These are phyloP conservation scores for Yamadazyma siamensis DNA, from an alignment of 1,139 yeast species.

Conservation along the genomic window DNA sequence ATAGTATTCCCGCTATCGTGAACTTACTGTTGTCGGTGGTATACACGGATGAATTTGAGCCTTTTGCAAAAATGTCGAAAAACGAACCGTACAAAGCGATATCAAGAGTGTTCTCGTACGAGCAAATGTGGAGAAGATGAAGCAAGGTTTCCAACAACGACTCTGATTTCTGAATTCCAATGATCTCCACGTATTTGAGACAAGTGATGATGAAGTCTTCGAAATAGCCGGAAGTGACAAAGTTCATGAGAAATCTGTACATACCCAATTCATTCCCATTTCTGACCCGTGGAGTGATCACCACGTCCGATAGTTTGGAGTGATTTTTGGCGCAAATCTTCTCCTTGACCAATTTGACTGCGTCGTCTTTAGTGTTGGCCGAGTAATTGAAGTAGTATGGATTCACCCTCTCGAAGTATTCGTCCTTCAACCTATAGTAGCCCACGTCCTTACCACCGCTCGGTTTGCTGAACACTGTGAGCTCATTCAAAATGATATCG, in stretches of 20 bases:
- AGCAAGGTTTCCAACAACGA: slow-evolving; percentile 54
- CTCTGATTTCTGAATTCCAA: slow-evolving; percentile 46
- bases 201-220: slow-evolving; percentile 50
- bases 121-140: slow-evolving; percentile 65
- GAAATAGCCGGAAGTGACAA: slow-evolving; percentile 52
- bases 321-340: slow-evolving; percentile 25
- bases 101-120: slow-evolving; percentile 31
- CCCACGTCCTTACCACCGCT: slow-evolving; percentile 65
- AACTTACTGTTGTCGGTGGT: slow-evolving; percentile 12
- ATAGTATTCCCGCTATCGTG: slow-evolving; percentile 46
- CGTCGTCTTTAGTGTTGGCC: slow-evolving; percentile 75
- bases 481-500: slow-evolving; percentile 59
- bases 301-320: slow-evolving; percentile 36
- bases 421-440: slow-evolving; percentile 60
- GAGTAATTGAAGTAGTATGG: slow-evolving; percentile 82
- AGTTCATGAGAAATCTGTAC: slow-evolving; percentile 33
- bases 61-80: slow-evolving; percentile 31
- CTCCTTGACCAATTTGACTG: slow-evolving; percentile 55
- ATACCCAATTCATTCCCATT: slow-evolving; percentile 28
- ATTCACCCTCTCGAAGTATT: slow-evolving; percentile 54
- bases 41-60: slow-evolving; percentile 7
- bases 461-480: slow-evolving; percentile 66
- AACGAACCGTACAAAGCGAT: slow-evolving; percentile 28
- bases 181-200: slow-evolving; percentile 37
- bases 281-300: slow-evolving; percentile 43